A percentile compares a stretch with the other conserved stretches of the same genome.
These are phyloP conservation scores for Ciborinia camelliae DNA, from an alignment of 2,329 filamentous ascomycete genomes.

Conservation along the genomic window DNA sequence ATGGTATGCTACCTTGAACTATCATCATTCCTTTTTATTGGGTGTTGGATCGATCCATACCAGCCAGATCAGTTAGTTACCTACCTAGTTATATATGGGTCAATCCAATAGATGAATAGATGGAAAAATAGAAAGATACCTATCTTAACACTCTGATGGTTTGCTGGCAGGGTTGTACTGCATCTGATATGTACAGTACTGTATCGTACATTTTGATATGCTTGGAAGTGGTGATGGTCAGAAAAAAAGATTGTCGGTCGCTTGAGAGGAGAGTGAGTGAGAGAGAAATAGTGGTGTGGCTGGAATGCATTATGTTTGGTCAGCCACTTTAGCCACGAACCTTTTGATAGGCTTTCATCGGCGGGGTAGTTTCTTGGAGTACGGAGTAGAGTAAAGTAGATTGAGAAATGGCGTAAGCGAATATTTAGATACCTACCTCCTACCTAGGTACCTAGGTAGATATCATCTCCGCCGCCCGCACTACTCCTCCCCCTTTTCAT, in stretches of 20 bases:
- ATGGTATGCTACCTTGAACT: not conserved
- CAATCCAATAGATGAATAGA: not conserved
- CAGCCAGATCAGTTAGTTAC: not conserved
- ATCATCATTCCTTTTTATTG: not conserved
- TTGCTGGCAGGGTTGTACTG: conserved; percentile 12
- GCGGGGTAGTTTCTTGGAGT: conserved; percentile 2
- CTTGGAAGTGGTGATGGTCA: not conserved
- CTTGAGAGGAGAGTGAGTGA: not conserved
- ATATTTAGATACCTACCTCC: not conserved
- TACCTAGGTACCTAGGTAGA: too few relatives aligned
- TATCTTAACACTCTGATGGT: not conserved
- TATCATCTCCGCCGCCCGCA: too few relatives aligned
- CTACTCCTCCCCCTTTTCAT: not conserved
- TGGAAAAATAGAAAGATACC: too few relatives aligned
- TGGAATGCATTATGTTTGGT: not conserved
- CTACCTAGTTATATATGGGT: too few relatives aligned
- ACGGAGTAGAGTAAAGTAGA: too few relatives aligned
- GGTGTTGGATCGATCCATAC: not conserved
- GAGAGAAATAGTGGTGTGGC: not conserved
- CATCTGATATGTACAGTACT: not conserved
- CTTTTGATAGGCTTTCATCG: not conserved
- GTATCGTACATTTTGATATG: not conserved
- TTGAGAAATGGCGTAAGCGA: not conserved
- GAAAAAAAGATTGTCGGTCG: not conserved
- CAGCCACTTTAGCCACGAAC: too few relatives aligned